Conservation (phyloP, 495 filamentous ascomycete genomes). For the Alectoria sarmentosa region DNA sequence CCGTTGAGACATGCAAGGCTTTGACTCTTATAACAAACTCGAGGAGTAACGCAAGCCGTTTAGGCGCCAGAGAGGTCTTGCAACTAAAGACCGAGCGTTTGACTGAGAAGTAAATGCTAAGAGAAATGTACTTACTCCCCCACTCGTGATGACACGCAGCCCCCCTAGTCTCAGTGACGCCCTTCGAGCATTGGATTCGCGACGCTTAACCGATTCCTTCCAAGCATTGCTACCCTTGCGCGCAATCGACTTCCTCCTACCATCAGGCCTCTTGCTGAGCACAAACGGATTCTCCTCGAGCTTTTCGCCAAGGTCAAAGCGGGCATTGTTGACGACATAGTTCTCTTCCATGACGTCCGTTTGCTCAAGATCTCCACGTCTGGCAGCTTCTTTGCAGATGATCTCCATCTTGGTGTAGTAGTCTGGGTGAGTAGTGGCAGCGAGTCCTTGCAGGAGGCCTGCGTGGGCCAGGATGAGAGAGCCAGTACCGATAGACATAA, state of each 20-base stretch:
- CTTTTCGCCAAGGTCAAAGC: constrained; percentile 66
- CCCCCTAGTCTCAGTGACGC: constrained; percentile 59
- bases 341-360: constrained; percentile 70
- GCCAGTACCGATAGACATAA: constrained; percentile 72
- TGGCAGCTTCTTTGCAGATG: constrained; percentile 58
- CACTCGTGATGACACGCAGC: constrained; percentile 67
- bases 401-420: constrained; percentile 58
- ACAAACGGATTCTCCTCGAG: constrained; percentile 69
- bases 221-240: constrained; percentile 69
- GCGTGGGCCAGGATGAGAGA: constrained; percentile 62
- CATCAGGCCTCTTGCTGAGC: constrained; percentile 55
- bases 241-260: constrained; percentile 51
- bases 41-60: not conserved
- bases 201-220: constrained; percentile 53
- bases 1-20: not conserved
- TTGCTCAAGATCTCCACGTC: constrained; percentile 43
- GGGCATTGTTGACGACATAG: constrained; percentile 74
- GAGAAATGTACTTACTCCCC: constrained; percentile 39
- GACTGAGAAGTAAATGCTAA: not conserved
- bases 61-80: not conserved
- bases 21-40: not conserved
- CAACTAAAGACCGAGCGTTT: too few species aligned
- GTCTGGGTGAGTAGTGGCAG: constrained; percentile 64
- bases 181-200: constrained; percentile 61
- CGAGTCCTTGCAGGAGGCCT: constrained; percentile 63